A percentile compares a stretch with the other conserved stretches of the same genome.
Evolutionary conservation across 2,329 filamentous ascomycete species (phyloP).

Genomic region (Blastomyces parvus): DNA sequence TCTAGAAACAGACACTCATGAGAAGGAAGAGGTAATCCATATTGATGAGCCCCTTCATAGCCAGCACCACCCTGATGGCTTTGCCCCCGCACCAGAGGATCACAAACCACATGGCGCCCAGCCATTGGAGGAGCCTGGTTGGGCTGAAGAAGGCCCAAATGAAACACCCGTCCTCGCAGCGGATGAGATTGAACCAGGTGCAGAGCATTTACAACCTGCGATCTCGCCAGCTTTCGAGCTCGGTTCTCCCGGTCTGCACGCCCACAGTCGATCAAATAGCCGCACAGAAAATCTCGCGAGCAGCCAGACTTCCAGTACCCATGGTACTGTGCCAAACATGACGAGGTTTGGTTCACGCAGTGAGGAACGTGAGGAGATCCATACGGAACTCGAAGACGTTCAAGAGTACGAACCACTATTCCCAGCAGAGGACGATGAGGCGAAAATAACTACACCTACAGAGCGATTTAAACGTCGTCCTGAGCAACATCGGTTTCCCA

Average conservation of each 20-base stretch:
- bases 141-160: constrained; percentile 47
- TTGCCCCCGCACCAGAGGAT: constrained; percentile 42
- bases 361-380: constrained; percentile 41
- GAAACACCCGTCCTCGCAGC: constrained; percentile 75
- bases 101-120: constrained; percentile 40
- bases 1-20: constrained; percentile 22
- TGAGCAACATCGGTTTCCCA: constrained; percentile 66
- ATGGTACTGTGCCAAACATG: constrained; percentile 46
- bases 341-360: constrained; percentile 47
- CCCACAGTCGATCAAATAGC: constrained; percentile 44
- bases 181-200: constrained; percentile 67
- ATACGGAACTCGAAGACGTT: constrained; percentile 72
- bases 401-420: constrained; percentile 95
- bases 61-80: constrained; percentile 39
- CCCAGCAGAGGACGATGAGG: constrained; percentile 61
- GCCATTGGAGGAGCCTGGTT: constrained; percentile 25
- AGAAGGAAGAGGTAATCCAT: constrained; percentile 48
- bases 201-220: constrained; percentile 65
- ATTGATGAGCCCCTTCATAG: constrained; percentile 56
- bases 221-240: constrained; percentile 58
- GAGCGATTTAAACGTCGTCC: constrained; percentile 46
- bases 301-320: constrained; percentile 56
- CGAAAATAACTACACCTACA: constrained; percentile 42
- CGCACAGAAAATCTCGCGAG: constrained; percentile 53
- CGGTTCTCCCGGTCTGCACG: constrained; percentile 41